Base-by-base conservation (phyloP, 2,329 filamentous ascomycete genomes). In the Microcyclospora tardicrescens region DNA sequence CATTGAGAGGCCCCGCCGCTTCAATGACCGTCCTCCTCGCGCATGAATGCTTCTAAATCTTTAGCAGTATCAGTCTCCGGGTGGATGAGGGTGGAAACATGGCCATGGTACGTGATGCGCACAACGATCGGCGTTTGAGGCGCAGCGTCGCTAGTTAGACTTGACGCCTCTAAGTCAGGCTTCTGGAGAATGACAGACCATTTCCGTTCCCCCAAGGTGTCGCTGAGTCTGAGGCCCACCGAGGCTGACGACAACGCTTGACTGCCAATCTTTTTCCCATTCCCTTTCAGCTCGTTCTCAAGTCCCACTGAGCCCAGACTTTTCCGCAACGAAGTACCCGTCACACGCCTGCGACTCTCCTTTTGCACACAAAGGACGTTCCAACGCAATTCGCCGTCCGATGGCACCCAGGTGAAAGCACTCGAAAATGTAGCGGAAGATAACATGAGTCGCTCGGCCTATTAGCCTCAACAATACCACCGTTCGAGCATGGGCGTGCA, bases 1-100 rank as follows among this genome's bases (percentile, higher is more conserved):
- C 50, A 68, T 75, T 61, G 87, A 95, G 72, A 83, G 86, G 55
- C 77, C 75, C 56, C 81, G 82, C 62, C 77, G 84, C 63, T 87
- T 83, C 70, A 73, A 72, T 60, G 77, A 81, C 70, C 76, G 78
- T 53, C 63, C 52, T 43, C 57, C 56, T 38, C 52, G 58, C 43
- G 32, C 35, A 34, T 51, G 51, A 34, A 27, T 11, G n/a, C n/a
- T 6, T 6, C 14, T 14, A 5, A 35, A n/a, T 16, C 13, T 5
- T 19, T 4, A 14, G 16, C 12, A 35, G 11, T 14, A 15, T 16
- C 30, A 6, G 14, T n/a, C 30, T 32, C 16, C 30, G 14, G 13
- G 3, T 14, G 13, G 13, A n/a, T 34, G 11, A 13, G 29, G 30
- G 14, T 11, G 16, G 15, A 34, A 10, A 13, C 32, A 30, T 24